phyloP scores from a whole-genome alignment of 805 yeast genomes.

The Barnettozyma siamensis region DNA sequence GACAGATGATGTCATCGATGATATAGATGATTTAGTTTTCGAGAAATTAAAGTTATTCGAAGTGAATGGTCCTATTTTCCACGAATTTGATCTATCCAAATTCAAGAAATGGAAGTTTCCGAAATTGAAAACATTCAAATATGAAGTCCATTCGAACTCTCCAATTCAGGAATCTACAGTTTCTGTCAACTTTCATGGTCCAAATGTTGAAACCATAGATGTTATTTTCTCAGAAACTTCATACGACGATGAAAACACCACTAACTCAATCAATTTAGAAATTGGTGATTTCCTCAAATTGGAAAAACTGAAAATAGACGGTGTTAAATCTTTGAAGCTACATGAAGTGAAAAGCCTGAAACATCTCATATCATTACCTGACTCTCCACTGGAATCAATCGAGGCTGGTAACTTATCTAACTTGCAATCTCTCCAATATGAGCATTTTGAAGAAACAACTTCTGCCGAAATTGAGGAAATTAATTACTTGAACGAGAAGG shows the following conservation, averaged over 20 bases:
- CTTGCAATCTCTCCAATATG: constrained; percentile 1
- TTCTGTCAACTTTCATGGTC: constrained; percentile 1
- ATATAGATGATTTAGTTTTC: neutral
- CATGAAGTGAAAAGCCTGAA: neutral
- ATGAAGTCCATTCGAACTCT: neutral
- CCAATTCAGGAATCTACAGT: neutral
- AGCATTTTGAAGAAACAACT: neutral
- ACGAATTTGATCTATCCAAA: neutral
- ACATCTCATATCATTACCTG: constrained; percentile 1
- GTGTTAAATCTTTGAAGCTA: neutral
- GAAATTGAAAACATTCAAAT: neutral
- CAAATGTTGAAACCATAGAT: neutral
- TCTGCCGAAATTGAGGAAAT: constrained; percentile 3
- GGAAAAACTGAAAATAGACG: constrained; percentile 2
- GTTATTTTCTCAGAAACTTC: neutral
- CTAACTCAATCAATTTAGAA: neutral
- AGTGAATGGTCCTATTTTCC: constrained; percentile 2
- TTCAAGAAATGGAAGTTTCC: constrained; percentile 2
- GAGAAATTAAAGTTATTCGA: constrained; percentile 1
- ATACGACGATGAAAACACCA: neutral
- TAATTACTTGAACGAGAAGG: neutral
- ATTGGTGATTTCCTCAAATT: constrained; percentile 1
- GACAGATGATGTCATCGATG: neutral
- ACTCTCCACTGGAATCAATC: constrained; percentile 1
- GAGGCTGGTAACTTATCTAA: constrained; percentile 5